phyloP scores from a whole-genome alignment of 495 filamentous ascomycete genomes.

The Geoglossum glabrum region DNA sequence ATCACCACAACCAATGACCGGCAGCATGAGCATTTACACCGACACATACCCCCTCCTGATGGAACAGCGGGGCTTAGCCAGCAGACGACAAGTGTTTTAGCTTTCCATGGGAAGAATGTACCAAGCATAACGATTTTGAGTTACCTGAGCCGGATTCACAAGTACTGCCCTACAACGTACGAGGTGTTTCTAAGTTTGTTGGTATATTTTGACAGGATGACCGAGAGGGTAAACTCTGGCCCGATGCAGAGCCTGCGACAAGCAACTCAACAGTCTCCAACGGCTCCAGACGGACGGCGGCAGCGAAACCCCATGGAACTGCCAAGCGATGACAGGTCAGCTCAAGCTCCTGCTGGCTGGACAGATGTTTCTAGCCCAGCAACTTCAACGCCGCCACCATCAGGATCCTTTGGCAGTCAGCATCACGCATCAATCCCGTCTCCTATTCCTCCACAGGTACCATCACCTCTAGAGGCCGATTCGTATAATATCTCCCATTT shows the following conservation, averaged over 20 bases:
- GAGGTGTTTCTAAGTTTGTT: constrained; percentile 91
- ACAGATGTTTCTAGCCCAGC: background rate
- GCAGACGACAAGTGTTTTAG: constrained; percentile 76
- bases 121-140: constrained; percentile 92
- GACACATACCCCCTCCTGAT: constrained; percentile 46
- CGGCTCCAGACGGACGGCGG: constrained; percentile 11
- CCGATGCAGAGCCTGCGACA: constrained; percentile 29
- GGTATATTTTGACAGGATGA: constrained; percentile 98
- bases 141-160: constrained; percentile 91
- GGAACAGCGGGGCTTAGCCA: constrained; percentile 45
- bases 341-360: background rate
- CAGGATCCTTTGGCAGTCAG: constrained; percentile 14
- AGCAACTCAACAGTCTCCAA: constrained; percentile 18
- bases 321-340: constrained; percentile 1
- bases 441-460: constrained; percentile 15
- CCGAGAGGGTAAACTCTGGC: constrained; percentile 77
- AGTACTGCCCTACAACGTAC: constrained; percentile 97
- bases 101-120: constrained; percentile 98
- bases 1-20: constrained; percentile 94
- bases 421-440: constrained; percentile 16
- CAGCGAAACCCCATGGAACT: constrained; percentile 8
- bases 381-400: constrained; percentile 17
- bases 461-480: constrained; percentile 20
- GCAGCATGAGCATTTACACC: constrained; percentile 67
- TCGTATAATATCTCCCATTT: constrained; percentile 51